Percentiles rank a stretch among this genome's conserved stretches.
Evolutionary conservation across 331 rosid genomes (phyloP).

Genomic region (Cydonia oblonga): DNA sequence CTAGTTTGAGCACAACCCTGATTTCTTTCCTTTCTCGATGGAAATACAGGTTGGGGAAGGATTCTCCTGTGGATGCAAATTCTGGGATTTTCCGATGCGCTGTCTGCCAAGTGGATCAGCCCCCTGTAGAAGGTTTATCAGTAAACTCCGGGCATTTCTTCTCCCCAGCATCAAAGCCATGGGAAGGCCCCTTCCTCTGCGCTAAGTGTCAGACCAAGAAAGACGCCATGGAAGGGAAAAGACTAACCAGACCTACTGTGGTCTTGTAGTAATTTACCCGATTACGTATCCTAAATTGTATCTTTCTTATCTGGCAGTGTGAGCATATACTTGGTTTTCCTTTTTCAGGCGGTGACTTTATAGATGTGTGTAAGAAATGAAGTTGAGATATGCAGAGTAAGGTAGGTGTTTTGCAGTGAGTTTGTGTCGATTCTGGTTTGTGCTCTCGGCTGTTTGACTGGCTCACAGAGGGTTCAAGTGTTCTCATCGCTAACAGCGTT

Average conservation of each 20-base stretch:
- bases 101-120: constrained; percentile 90
- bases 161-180: constrained; percentile 74
- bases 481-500: constrained; percentile 48
- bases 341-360: constrained; percentile 28
- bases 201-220: constrained; percentile 71
- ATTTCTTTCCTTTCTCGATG: constrained; percentile 1
- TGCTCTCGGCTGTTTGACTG: constrained; percentile 70
- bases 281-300: constrained; percentile 25
- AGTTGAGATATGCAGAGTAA: constrained; percentile 36
- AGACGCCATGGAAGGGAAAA: constrained; percentile 98
- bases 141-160: constrained; percentile 77
- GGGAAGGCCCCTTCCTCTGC: constrained; percentile 99
- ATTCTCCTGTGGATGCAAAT: constrained; percentile 47
- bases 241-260: constrained; percentile 51
- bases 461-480: constrained; percentile 40
- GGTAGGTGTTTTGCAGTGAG: constrained; percentile 20
- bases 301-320: constrained; percentile 69
- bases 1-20: not conserved
- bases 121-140: constrained; percentile 61
- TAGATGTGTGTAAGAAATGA: constrained; percentile 63
- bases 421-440: constrained; percentile 42
- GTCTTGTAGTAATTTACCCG: constrained; percentile 43
- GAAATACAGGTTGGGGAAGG: constrained; percentile 85
- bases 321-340: constrained; percentile 55
- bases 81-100: constrained; percentile 86